Evolutionary conservation across 768 basidiomycete species (phyloP).

Genomic region (Russula ochroleuca): DNA sequence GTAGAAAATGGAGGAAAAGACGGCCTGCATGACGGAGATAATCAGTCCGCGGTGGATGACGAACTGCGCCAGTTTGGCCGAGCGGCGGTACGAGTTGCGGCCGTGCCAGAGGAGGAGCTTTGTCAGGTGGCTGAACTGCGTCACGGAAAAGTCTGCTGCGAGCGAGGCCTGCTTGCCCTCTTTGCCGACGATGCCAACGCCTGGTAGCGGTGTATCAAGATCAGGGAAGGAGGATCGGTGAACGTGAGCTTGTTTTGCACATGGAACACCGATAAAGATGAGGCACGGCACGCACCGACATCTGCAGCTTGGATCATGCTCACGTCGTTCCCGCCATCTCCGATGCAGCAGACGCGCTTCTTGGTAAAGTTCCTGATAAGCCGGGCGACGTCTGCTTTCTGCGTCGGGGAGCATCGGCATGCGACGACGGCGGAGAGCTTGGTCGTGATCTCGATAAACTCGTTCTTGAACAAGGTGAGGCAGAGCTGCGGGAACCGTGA

Average conservation of each 20-base stretch:
- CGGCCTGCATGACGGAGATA: constrained; percentile 97
- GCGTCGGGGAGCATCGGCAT: constrained; percentile 96
- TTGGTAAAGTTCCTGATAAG: constrained; percentile 86
- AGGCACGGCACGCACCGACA: constrained; percentile 71
- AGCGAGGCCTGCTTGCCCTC: constrained; percentile 98
- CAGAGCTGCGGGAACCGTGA: constrained; percentile 58
- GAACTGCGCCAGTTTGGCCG: constrained; percentile 96
- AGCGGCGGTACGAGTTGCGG: constrained; percentile 96
- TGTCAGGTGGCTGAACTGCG: constrained; percentile 92
- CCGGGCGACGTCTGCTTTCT: constrained; percentile 96
- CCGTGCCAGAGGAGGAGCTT: constrained; percentile 99
- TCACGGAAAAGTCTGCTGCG: constrained; percentile 98
- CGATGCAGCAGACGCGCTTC: constrained; percentile 97
- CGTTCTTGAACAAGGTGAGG: constrained; percentile 82
- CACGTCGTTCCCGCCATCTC: constrained; percentile 98
- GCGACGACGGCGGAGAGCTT: constrained; percentile 96
- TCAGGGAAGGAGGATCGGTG: too few species aligned
- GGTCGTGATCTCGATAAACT: constrained; percentile 95
- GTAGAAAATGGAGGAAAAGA: constrained; percentile 89
- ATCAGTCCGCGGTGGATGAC: constrained; percentile 97
- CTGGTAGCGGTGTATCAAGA: too few species aligned
- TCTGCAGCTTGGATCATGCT: constrained; percentile 99
- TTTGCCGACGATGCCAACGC: constrained; percentile 97
- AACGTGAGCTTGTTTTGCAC: too few species aligned
- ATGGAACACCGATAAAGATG: neutral